Base-by-base conservation (phyloP, 1,284 basidiomycete species). In the Malassezia caprae region DNA sequence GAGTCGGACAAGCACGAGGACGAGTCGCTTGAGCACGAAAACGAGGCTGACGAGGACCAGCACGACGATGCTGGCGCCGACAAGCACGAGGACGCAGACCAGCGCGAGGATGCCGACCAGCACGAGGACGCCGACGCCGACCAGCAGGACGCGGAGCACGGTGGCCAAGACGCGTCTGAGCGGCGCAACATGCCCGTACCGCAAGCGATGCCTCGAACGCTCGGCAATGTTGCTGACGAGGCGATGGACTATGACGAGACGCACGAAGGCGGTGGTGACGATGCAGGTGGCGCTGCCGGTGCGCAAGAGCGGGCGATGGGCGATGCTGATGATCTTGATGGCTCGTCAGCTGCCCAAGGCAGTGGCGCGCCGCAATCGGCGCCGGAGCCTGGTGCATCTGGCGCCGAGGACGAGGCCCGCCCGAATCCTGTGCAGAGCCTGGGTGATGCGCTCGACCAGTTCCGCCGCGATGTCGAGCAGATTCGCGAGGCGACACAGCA, bases 391-490 rank as follows among this genome's bases (percentile, higher is more conserved):
- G 59, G 61, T 46, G 54, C 59, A 12, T 56, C 66, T 23, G 65
- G 61, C 17, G 27, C 27, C n/a, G 51, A 51, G 2, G 39, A 54
- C 26, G 27, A 40, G 17, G 45, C 17, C 19, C 41, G 56, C 1
- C 59, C 62, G 31, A 86, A 89, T 64, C 83, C 87, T 4, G 77
- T 86, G 26, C 86, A 90, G 52, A 86, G 82, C 59, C 82, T 93
- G 2, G 90, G 90, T 32, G 91, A 96, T 71, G 82, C 87, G 1
- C 76, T 90, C 52, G 82, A 86, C 62, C 87, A 91, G 68, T 87
- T 96, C 62, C 83, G 82, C 50, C 84, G 87, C 58, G 83, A 85
- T 13, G 83, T 90, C 61, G 83, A 93, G 59, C 85, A 90, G 59
- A 96, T 96, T 59, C 78, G 87, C 53, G 80, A 83, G 39, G 68